Percentiles rank a stretch among this genome's conserved stretches.
phyloP scores from a whole-genome alignment of 306 rosid genomes.

The Cotoneaster glaucophyllus region DNA sequence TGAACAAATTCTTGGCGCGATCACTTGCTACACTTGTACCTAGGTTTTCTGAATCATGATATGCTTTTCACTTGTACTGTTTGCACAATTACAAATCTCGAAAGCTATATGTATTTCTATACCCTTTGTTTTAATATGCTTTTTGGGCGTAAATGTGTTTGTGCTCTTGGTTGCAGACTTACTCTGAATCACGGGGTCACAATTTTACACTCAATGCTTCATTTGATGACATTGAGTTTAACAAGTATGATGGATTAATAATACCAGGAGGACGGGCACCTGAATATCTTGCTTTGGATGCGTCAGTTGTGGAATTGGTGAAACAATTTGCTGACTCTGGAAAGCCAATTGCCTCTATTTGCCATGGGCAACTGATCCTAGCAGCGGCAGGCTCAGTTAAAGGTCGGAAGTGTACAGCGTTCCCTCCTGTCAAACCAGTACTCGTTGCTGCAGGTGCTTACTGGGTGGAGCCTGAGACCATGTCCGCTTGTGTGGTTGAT shows the following conservation, averaged over 20 bases:
- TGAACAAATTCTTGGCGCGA: no score
- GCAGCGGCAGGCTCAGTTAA: constrained; percentile 68
- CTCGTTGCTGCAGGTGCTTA: constrained; percentile 70
- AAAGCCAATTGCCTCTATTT: constrained; percentile 61
- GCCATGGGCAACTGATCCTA: constrained; percentile 80
- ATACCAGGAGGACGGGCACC: constrained; percentile 96
- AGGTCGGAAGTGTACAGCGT: constrained; percentile 69
- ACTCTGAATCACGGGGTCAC: constrained; percentile 68
- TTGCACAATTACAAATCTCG: background rate
- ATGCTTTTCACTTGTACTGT: background rate
- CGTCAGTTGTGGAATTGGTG: constrained; percentile 46
- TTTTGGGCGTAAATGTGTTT: background rate
- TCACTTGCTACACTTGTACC: no score
- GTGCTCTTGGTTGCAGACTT: constrained; percentile 40
- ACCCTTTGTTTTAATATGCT: background rate
- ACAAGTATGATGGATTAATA: constrained; percentile 68
- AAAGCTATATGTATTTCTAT: background rate
- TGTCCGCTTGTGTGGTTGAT: constrained; percentile 49
- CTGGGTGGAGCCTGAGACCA: constrained; percentile 75
- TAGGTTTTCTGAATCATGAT: background rate
- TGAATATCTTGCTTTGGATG: constrained; percentile 64
- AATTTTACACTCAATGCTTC: constrained; percentile 77
- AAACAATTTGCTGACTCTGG: constrained; percentile 37
- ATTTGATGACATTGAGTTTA: constrained; percentile 54
- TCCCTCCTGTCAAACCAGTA: constrained; percentile 45